phyloP scores from a whole-genome alignment of 1,284 basidiomycete genomes.

The Coniophora puteana region DNA sequence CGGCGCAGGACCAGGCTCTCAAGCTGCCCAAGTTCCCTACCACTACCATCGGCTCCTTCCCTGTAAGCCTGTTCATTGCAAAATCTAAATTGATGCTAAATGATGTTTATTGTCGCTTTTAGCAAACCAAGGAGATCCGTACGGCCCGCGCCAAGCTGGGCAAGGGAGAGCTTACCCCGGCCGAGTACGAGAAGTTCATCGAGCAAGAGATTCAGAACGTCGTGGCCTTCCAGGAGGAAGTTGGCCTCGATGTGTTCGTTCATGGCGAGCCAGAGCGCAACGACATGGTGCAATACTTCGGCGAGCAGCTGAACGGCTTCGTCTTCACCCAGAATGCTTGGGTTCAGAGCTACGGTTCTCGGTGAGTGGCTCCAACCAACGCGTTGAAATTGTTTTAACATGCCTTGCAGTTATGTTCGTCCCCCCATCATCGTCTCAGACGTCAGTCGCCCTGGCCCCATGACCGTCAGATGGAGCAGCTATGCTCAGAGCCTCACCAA shows the following conservation, averaged over 20 bases:
- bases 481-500: constrained; percentile 95
- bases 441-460: constrained; percentile 89
- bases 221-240: constrained; percentile 95
- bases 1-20: constrained; percentile 87
- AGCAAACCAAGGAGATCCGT: constrained; percentile 99
- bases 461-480: constrained; percentile 97
- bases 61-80: constrained; percentile 61
- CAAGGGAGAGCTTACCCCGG: constrained; percentile 88
- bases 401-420: constrained; percentile 83
- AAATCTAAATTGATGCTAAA: not conserved
- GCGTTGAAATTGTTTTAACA: constrained; percentile 19
- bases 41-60: constrained; percentile 99
- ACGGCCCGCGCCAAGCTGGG: constrained; percentile 90
- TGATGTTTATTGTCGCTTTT: constrained; percentile 8
- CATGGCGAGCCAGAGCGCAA: constrained; percentile 99
- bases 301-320: constrained; percentile 94
- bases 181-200: constrained; percentile 97
- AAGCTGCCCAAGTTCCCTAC: constrained; percentile 97
- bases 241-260: constrained; percentile 96
- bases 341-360: constrained; percentile 98
- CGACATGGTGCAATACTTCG: constrained; percentile 99
- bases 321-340: constrained; percentile 98
- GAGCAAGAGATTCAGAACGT: constrained; percentile 96
- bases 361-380: constrained; percentile 39
- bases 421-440: constrained; percentile 99